Base-by-base conservation (phyloP, 1,284 basidiomycete species). In the Omphalotus olearius region DNA sequence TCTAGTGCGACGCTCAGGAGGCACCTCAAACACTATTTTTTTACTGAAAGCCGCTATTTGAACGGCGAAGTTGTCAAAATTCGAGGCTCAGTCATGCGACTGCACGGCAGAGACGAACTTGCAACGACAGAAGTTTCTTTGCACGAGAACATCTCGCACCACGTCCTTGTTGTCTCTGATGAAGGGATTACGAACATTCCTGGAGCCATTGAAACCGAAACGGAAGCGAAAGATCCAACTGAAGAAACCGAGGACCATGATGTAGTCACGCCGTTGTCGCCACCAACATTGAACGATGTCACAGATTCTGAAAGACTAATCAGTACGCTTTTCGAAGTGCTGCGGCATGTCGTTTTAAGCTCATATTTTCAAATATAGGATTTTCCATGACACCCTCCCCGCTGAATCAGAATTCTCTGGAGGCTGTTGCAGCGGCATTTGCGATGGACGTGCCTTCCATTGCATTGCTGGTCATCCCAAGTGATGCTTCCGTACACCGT, bases 401-500 rank as follows among this genome's bases (percentile, higher is more conserved):
- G 13, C 76, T 82, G 58, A 76, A 80, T 59, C 69, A 75, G 2
- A 69, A 72, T 55, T 65, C 73, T 20, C 61, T 90, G 57, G 88
- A 91, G 64, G 80, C 82, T 1, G 73, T 90, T 44, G 86, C 83
- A 6, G 76, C 79, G 14, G 71, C 75, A 2, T 85, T 91, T 62
- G 88, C 85, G 10, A 62, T 88, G 28, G 85, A 88, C 55, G 88
- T 91, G 14, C 82, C 84, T 16, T 74, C 74, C 28, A 61, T 80
- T 16, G 88, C 80, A 16, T 69, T 91, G 20, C 69, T 90, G 11
- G 82, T 89, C 16, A 62, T 90, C 35, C 82, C 83, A 3, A 73
- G 85, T 3, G 70, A 71, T 18, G 73, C 78, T 13, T 72, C 83
- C 0, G 75, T 89, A 20, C 74, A 74, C 44, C 76, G 80, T 14